Evolutionary conservation across 2,329 filamentous ascomycete genomes (phyloP).

Genomic region (Aureobasidium sp.): DNA sequence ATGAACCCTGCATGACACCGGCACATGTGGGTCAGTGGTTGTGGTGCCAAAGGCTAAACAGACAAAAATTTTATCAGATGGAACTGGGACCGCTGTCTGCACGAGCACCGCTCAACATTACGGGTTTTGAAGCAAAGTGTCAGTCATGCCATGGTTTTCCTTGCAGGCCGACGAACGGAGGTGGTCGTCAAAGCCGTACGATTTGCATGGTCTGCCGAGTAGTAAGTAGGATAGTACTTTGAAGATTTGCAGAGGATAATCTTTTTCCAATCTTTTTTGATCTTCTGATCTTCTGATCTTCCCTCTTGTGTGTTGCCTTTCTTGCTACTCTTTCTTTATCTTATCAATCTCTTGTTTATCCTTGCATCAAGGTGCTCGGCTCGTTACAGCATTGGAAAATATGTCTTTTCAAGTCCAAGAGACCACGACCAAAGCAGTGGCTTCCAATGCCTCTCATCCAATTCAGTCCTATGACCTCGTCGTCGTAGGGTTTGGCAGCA

Average conservation of each 20-base stretch:
- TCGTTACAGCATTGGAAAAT: not conserved
- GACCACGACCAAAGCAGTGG: not conserved
- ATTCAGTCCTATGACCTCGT: slow-evolving; percentile 19
- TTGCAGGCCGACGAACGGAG: not conserved
- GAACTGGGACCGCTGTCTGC: not conserved
- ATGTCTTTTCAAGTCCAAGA: slow-evolving; percentile 9
- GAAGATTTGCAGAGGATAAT: not conserved
- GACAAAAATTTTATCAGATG: slow-evolving; percentile 1
- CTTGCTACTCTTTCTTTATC: not conserved
- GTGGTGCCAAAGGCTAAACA: slow-evolving; percentile 2
- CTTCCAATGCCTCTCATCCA: not conserved
- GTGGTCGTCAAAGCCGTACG: not conserved
- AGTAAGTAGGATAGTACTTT: not conserved
- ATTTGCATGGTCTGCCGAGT: not conserved
- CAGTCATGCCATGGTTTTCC: not conserved
- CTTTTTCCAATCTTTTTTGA: not conserved
- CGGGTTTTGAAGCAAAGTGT: not conserved
- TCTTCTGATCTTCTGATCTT: not conserved
- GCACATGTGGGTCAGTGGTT: not conserved
- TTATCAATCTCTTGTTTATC: slow-evolving; percentile 1
- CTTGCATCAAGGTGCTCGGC: not conserved
- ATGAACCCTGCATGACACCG: slow-evolving; percentile 1
- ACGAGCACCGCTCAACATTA: slow-evolving; percentile 4
- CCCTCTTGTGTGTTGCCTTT: not conserved
- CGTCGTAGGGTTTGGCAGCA: slow-evolving; percentile 23